These are phyloP conservation scores for Tardiomyces digboiensis DNA, from an alignment of 1,139 yeast species.

Conservation along the genomic window DNA sequence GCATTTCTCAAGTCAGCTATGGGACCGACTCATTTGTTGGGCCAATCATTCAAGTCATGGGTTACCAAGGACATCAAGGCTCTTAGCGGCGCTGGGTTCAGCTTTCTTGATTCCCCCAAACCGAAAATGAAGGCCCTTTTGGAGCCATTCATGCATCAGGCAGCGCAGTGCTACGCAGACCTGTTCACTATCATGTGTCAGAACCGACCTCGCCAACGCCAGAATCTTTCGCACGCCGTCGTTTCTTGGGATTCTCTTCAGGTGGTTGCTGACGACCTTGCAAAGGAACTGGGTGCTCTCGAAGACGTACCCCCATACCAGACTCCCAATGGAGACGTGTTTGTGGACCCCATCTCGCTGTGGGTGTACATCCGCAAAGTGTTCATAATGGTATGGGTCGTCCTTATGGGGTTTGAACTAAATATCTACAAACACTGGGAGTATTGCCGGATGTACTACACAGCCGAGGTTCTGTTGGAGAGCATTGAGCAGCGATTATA, in stretches of 20 bases:
- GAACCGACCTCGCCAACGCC: slow-evolving; percentile 80
- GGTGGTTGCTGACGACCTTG: slow-evolving; percentile 65
- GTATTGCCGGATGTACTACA: slow-evolving; percentile 58
- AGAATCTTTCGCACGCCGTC: slow-evolving; percentile 47
- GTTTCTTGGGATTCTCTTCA: slow-evolving; percentile 74
- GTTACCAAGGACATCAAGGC: slow-evolving; percentile 20
- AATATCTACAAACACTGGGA: slow-evolving; percentile 72
- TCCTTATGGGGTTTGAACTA: slow-evolving; percentile 65
- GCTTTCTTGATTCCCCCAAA: slow-evolving; percentile 7
- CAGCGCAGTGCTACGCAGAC: slow-evolving; percentile 31
- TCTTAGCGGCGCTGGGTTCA: slow-evolving; percentile 5
- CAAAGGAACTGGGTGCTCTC: neutral
- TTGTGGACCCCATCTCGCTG: slow-evolving; percentile 49
- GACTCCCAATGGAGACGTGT: neutral
- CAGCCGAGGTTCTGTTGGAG: slow-evolving; percentile 43
- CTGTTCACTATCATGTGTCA: slow-evolving; percentile 50
- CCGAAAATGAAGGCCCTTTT: slow-evolving; percentile 7
- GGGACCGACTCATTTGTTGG: slow-evolving; percentile 9
- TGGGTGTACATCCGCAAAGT: slow-evolving; percentile 62
- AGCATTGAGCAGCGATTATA: slow-evolving; percentile 39
- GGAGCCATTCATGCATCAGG: slow-evolving; percentile 19
- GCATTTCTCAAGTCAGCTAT: slow-evolving; percentile 19
- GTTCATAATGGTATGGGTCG: slow-evolving; percentile 60
- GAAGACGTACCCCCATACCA: neutral
- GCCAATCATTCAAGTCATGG: slow-evolving; percentile 17